Conservation (phyloP, 345 rosid species). For the Carallia brachiata region DNA sequence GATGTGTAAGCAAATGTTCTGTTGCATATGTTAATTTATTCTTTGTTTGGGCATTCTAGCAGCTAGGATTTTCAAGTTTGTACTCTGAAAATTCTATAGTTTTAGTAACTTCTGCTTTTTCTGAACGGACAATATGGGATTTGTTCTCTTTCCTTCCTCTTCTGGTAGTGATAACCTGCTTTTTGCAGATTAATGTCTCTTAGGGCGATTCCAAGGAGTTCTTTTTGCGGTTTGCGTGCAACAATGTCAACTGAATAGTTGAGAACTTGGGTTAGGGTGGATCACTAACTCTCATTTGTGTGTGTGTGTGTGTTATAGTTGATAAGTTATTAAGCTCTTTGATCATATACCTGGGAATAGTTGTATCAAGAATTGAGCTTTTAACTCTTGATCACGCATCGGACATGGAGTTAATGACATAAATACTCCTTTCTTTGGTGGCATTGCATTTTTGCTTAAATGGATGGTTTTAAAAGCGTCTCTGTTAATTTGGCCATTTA, state of each 20-base stretch:
- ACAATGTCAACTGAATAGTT: neutral
- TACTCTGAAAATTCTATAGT: neutral
- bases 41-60: neutral
- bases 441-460: neutral
- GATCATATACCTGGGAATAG: too few species aligned
- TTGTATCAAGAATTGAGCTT: too few species aligned
- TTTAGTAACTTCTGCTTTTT: neutral
- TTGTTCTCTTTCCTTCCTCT: neutral
- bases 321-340: too few species aligned
- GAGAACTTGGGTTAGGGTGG: neutral
- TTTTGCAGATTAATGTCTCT: neutral
- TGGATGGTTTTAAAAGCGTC: neutral
- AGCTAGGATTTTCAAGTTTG: neutral
- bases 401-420: too few species aligned
- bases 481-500: neutral
- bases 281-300: neutral
- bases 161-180: neutral
- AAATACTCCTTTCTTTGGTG: neutral
- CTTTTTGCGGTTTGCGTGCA: neutral
- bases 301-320: neutral
- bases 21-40: neutral
- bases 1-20: neutral
- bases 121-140: neutral
- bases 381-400: too few species aligned
- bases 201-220: neutral